Base-by-base conservation (phyloP, 2,329 filamentous ascomycete species). In the Cercospora sp. region DNA sequence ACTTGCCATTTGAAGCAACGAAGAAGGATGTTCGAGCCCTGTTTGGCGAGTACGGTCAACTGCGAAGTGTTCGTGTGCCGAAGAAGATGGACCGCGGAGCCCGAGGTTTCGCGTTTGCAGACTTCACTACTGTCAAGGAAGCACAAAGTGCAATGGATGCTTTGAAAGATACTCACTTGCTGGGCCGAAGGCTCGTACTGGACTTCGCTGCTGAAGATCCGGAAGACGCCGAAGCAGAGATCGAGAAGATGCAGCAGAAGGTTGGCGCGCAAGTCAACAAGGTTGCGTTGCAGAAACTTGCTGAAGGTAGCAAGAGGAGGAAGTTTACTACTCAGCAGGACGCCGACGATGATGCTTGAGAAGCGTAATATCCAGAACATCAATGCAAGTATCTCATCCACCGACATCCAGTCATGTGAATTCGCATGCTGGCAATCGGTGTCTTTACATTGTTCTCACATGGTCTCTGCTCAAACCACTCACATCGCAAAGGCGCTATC, bases 211-310 rank as follows among this genome's bases (percentile, higher is more conserved):
- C 93, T 76, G 91, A 90, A 72, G 95, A 98, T 75, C 87, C 92
- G 45, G 86, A 95, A 73, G 94, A 98, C 82, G 90, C 95, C 3
- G 95, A 99, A 83, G 93, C 94, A 81, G 94, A 98, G 82, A 95
- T 99, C 78, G 90, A 91, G 79, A 94, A 93, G 83, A 97, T 99
- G 91, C 92, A 97, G 82, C 91, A 92, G 86, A 99, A 97, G 86
- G 91, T 96, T 77, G 92, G 92, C 70, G 89, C 90, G 69, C 94
- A 98, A 82, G 88, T 91, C 79, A 92, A 96, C 83, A 95, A 94
- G 82, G 91, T 98, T 77, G 91, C 92, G 75, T 84, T 97, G 77
- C 93, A 97, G 82, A 90, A 93, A 80, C 89, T 98, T 77, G 94
- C 91, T 71, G 91, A 91, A 75, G 87, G 87, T 77, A 91, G 91